These are phyloP conservation scores for Eragrostis nindensis DNA, from an alignment of 176 grass and related monocot genomes.

Conservation along the genomic window DNA sequence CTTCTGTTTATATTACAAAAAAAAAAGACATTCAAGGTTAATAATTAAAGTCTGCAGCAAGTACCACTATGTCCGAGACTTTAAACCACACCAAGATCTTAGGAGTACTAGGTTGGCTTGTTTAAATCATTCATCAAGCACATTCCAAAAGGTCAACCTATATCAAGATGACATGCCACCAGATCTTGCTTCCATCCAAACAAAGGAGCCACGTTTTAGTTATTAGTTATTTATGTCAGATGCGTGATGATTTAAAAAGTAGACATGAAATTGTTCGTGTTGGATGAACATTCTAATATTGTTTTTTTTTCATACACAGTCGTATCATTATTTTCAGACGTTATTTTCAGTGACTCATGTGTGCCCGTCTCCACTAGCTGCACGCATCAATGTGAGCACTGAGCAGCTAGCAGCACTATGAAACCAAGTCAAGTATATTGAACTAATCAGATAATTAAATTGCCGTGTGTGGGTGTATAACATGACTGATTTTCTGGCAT, in stretches of 20 bases:
- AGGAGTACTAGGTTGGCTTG: constrained; percentile 26
- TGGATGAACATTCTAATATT: background rate
- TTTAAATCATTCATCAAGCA: constrained; percentile 10
- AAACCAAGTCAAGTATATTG: background rate
- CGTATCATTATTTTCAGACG: constrained; percentile 5
- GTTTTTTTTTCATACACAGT: background rate
- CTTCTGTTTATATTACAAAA: too few relatives aligned
- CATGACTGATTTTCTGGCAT: constrained; percentile 4
- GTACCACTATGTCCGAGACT: background rate
- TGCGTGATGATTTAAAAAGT: background rate
- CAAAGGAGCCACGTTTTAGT: constrained; percentile 1
- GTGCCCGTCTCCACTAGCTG: constrained; percentile 28
- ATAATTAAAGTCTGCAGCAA: background rate
- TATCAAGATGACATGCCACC: constrained; percentile 17
- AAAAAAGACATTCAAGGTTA: background rate
- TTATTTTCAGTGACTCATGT: constrained; percentile 42
- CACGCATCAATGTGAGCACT: constrained; percentile 9
- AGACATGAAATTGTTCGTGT: background rate
- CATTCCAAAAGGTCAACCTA: constrained; percentile 1
- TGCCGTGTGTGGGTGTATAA: constrained; percentile 13
- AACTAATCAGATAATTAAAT: background rate
- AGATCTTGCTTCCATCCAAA: constrained; percentile 15
- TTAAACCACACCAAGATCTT: background rate
- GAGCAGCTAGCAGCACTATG: constrained; percentile 15
- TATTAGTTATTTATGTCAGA: background rate